Base-by-base conservation (phyloP, 352 stramenopile genomes). In the Phytophthora rubi region DNA sequence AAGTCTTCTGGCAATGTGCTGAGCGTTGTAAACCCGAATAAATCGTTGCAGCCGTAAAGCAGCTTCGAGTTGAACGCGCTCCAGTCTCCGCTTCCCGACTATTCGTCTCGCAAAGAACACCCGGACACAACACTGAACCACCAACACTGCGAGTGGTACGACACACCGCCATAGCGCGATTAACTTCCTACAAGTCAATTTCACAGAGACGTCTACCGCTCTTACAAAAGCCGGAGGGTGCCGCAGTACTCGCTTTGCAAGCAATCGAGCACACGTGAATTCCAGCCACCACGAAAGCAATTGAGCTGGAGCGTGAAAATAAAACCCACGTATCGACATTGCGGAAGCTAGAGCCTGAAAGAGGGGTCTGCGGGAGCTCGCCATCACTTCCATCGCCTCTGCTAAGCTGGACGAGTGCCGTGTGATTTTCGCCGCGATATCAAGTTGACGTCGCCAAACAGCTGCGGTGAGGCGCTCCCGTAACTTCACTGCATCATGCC, bases 281-380 rank as follows among this genome's bases (percentile, higher is more conserved):
- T 58, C 59, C 10, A 92, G 55, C 80, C 80, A 89, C 70, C 75
- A 76, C 9, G 77, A 33, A 4, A 90, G 1, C 16, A 87, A 42
- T 7, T 67, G 58, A 3, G 79, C 79, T 42, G 84, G 73, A 1
- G 87, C 54, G 15, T 75, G 63, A 6, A 75, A 78, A 44, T 76
- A 73, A 21, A 75, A 53, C 0, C 80, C 78, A 9, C 30, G 2
- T 4, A 55, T 60, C 21, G 59, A n/a, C n/a, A 67, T 3, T 16
- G 65, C 28, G 39, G 21, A 56, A 30, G 65, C 39, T 26, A 76
- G 3, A 13, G 18, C 8, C 37, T 53, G 47, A 6, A 76, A 18
- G 15, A 33, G n/a, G 15, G 30, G 3, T 5, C 51, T 30, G 16
- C 8, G 13, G 30, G 12, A 54, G 10, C 0, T 42, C 32, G 1